Base-by-base conservation (phyloP, 148 eudicot species). In the Vaccinium myrtillus region DNA sequence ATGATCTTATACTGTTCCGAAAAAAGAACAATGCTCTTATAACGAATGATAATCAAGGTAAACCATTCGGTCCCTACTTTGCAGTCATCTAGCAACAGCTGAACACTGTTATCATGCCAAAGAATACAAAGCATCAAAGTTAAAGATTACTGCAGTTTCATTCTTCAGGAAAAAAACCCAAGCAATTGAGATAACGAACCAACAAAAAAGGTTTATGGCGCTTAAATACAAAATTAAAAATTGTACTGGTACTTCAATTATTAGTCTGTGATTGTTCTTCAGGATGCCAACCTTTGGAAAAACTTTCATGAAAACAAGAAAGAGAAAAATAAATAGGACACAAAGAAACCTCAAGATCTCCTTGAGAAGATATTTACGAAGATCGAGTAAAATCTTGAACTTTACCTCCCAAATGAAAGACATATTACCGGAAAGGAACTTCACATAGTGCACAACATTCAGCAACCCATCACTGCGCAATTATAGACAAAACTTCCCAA, bases 401-500 rank as follows among this genome's bases (percentile, higher is more conserved):
- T 79, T 84, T 79, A n/a, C n/a, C 86, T 36, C 54, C 53, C 76
- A 23, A 16, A 81, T 25, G 59, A 46, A 69, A 81, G 58, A 21
- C 75, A 69, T 3, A 27, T 69, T 69, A 69, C 71, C 23, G 11
- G 77, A 81, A 27, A 65, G 51, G 71, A 61, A 76, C 79, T 14
- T 53, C 21, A 69, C n/a, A 80, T 15, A n/a, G 71, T 63, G 56
- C 36, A 43, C 5, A n/a, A 30, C 10, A 48, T 71, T 87, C 77
- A 89, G 83, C 90, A 89, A 30, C 90, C 90, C 90, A 89, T 89
- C 75, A 89, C 90, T 23, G 87, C 89, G 69, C 90, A 89, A 80
- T 89, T 87, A 83, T 89, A 87, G 58, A 89, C 90, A 87, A 89
- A 89, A 63, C 84, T 85, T 55, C 82, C 86, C 3, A 83, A 83